These are phyloP conservation scores for Anisodus acutangulus DNA, from an alignment of 257 asterid genomes.

Conservation along the genomic window DNA sequence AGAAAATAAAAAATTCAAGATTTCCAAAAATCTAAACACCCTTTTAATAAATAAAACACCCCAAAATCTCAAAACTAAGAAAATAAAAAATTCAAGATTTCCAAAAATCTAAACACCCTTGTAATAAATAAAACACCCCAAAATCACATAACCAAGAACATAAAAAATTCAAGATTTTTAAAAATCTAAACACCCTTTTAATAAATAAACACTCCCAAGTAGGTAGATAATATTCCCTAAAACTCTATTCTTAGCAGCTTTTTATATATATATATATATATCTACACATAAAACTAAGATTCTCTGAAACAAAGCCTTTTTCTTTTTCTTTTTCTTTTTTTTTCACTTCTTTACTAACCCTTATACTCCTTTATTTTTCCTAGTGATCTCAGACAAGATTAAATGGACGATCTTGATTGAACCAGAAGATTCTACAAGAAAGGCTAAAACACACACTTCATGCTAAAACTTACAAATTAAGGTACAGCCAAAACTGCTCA, in stretches of 20 bases:
- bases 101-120: too few species aligned
- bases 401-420: conserved; percentile 55
- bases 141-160: conserved; percentile 12
- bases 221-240: conserved; percentile 30
- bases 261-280: neutral
- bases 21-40: neutral
- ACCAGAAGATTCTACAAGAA: conserved; percentile 44
- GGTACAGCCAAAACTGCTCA: conserved; percentile 71
- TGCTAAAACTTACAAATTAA: conserved; percentile 41
- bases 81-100: too few species aligned
- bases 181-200: neutral
- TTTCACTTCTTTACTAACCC: neutral
- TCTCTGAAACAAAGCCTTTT: conserved; percentile 34
- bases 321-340: neutral
- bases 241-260: conserved; percentile 20
- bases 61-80: neutral
- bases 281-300: conserved; percentile 35
- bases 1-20: neutral
- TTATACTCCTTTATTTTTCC: conserved; percentile 17
- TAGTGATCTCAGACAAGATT: conserved; percentile 41
- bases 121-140: neutral
- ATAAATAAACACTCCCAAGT: neutral
- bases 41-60: neutral
- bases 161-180: neutral
- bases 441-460: conserved; percentile 46